Evolutionary conservation across 148 eudicot species (phyloP).

Genomic region (Linanthus parryae): DNA sequence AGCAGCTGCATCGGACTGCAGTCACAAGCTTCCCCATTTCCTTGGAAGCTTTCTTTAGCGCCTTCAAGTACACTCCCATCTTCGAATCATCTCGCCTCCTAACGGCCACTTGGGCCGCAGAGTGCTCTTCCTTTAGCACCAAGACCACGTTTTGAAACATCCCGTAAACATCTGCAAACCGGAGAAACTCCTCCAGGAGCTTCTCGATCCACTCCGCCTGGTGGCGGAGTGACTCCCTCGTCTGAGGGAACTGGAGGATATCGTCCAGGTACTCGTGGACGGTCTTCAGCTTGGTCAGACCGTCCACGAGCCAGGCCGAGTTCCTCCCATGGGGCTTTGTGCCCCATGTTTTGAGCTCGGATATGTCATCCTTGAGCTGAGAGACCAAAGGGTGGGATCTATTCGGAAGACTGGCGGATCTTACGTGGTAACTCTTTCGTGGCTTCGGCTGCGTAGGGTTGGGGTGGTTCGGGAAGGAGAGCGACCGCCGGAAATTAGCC

Average conservation of each 20-base stretch:
- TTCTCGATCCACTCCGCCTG: constrained; percentile 36
- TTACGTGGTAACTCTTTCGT: constrained; percentile 41
- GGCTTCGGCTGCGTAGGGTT: constrained; percentile 15
- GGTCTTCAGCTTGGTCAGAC: constrained; percentile 36
- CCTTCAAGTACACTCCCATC: constrained; percentile 34
- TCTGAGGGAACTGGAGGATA: constrained; percentile 57
- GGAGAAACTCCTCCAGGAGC: constrained; percentile 65
- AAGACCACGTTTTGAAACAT: constrained; percentile 44
- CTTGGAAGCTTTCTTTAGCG: constrained; percentile 38
- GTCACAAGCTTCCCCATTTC: constrained; percentile 44
- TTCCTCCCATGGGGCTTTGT: constrained; percentile 12
- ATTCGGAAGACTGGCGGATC: constrained; percentile 79
- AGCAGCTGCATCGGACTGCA: constrained; percentile 28
- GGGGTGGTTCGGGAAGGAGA: constrained; percentile 66
- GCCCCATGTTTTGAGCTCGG: constrained; percentile 38
- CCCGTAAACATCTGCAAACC: constrained; percentile 63
- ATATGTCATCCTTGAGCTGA: constrained; percentile 47
- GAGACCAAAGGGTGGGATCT: constrained; percentile 59
- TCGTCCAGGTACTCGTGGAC: constrained; percentile 67
- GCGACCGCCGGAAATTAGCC: constrained; percentile 58
- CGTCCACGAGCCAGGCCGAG: constrained; percentile 30
- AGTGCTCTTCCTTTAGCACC: constrained; percentile 45
- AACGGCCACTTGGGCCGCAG: constrained; percentile 57
- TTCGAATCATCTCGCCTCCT: constrained; percentile 50
- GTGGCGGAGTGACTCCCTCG: constrained; percentile 49